Percentiles rank a stretch among this genome's conserved stretches.
Evolutionary conservation across 2,329 filamentous ascomycete species (phyloP).

Genomic region (Fusarium sp.): DNA sequence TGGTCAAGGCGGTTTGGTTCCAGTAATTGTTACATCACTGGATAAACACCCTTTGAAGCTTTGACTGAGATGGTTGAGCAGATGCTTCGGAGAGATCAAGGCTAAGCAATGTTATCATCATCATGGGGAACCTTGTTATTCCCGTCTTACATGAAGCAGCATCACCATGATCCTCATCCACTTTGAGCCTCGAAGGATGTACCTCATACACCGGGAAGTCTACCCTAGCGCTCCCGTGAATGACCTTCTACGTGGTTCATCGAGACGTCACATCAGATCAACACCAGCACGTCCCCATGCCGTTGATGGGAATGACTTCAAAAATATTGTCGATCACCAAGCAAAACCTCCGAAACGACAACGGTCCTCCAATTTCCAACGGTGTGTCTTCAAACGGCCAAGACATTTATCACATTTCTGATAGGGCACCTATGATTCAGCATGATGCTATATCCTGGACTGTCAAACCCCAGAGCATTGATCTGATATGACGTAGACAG

Average conservation of each 20-base stretch:
- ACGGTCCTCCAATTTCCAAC: not conserved
- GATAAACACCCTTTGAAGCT: slow-evolving; percentile 2
- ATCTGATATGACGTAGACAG: slow-evolving; percentile 33
- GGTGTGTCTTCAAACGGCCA: not conserved
- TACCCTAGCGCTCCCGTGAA: slow-evolving; percentile 35
- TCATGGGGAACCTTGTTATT: not conserved
- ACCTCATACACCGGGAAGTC: slow-evolving; percentile 9
- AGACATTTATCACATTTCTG: not conserved
- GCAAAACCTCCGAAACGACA: not conserved
- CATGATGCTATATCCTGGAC: slow-evolving; percentile 20
- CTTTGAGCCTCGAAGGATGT: slow-evolving; percentile 18
- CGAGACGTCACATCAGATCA: slow-evolving; percentile 23
- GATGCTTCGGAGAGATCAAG: not conserved
- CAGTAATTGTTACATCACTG: slow-evolving; percentile 29
- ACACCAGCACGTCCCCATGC: slow-evolving; percentile 1
- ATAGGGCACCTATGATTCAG: slow-evolving; percentile 18
- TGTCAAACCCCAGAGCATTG: slow-evolving; percentile 19
- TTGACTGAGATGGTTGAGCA: slow-evolving; percentile 2
- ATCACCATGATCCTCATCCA: not conserved
- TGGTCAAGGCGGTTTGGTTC: not conserved
- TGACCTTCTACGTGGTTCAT: slow-evolving; percentile 7
- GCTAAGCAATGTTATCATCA: not conserved
- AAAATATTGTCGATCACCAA: slow-evolving; percentile 20
- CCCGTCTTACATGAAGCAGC: not conserved
- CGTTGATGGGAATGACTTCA: slow-evolving; percentile 18